Evolutionary conservation across 768 basidiomycete genomes (phyloP).

Genomic region (Tulasnella sp.): DNA sequence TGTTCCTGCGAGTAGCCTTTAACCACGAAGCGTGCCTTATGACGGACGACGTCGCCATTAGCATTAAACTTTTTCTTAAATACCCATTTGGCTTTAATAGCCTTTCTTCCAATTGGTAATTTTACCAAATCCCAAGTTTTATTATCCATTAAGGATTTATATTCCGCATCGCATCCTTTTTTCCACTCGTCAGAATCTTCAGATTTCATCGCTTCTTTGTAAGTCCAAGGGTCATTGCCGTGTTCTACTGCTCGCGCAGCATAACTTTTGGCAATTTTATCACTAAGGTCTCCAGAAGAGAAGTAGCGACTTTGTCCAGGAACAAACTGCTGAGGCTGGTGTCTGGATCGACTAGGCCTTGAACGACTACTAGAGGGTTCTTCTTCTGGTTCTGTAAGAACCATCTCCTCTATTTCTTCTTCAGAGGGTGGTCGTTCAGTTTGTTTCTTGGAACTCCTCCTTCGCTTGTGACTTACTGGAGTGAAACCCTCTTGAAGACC

Average conservation of each 20-base stretch:
- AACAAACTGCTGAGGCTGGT: neutral
- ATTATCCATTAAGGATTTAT: neutral
- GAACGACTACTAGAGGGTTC: too few relatives aligned
- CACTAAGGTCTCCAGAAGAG: too few relatives aligned
- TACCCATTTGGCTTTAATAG: conserved; percentile 20
- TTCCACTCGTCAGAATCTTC: neutral
- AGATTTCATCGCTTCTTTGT: neutral
- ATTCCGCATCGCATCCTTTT: neutral
- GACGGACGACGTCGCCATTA: conserved; percentile 15
- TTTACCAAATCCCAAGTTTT: conserved; percentile 15
- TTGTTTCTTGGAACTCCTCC: too few relatives aligned
- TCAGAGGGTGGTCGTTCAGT: too few relatives aligned
- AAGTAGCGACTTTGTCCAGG: too few relatives aligned
- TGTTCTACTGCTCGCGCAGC: neutral
- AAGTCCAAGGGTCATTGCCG: neutral
- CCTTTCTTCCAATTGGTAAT: conserved; percentile 15
- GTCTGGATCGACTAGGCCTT: neutral
- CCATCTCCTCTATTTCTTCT: too few relatives aligned
- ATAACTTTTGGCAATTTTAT: too few relatives aligned
- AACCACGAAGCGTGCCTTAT: conserved; percentile 23
- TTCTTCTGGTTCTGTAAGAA: too few relatives aligned
- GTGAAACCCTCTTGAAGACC: too few relatives aligned
- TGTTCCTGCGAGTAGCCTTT: conserved; percentile 22
- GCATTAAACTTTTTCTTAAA: conserved; percentile 20
- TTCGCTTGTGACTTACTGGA: too few relatives aligned